Evolutionary conservation across 805 yeast genomes (phyloP).

Genomic region (Ogataea allantospora): DNA sequence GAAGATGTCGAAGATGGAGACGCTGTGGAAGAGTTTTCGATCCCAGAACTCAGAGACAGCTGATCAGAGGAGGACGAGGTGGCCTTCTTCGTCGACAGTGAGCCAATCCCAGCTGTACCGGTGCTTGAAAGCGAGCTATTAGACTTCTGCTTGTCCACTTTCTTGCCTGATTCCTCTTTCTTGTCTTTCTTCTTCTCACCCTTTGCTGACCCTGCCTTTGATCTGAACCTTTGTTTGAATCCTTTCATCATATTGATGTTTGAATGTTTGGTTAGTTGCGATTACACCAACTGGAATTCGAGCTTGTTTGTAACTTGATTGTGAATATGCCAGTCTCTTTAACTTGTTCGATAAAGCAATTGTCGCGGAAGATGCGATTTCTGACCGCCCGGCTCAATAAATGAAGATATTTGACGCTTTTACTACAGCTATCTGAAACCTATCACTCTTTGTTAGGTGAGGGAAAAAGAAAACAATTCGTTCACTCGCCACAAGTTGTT

Average conservation of each 20-base stretch:
- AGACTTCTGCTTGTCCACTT: constrained; percentile 21
- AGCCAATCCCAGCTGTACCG: constrained; percentile 14
- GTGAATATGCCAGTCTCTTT: neutral
- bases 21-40: constrained; percentile 17
- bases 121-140: constrained; percentile 10
- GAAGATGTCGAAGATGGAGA: constrained; percentile 26
- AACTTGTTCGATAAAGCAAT: constrained; percentile 1
- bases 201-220: constrained; percentile 35
- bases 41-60: constrained; percentile 16
- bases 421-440: constrained; percentile 7
- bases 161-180: constrained; percentile 31
- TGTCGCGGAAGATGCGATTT: constrained; percentile 2
- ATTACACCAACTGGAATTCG: constrained; percentile 4
- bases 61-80: constrained; percentile 20
- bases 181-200: constrained; percentile 43
- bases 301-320: neutral
- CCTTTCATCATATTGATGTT: constrained; percentile 64
- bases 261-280: constrained; percentile 5
- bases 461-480: constrained; percentile 21
- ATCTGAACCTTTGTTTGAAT: constrained; percentile 55
- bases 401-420: neutral
- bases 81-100: constrained; percentile 17
- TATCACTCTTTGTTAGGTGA: constrained; percentile 5
- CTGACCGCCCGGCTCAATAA: constrained; percentile 1
- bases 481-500: constrained; percentile 20